Percentiles rank a stretch among this genome's conserved stretches.
phyloP scores from a whole-genome alignment of 2,329 filamentous ascomycete genomes.

The Onygenales sp. region DNA sequence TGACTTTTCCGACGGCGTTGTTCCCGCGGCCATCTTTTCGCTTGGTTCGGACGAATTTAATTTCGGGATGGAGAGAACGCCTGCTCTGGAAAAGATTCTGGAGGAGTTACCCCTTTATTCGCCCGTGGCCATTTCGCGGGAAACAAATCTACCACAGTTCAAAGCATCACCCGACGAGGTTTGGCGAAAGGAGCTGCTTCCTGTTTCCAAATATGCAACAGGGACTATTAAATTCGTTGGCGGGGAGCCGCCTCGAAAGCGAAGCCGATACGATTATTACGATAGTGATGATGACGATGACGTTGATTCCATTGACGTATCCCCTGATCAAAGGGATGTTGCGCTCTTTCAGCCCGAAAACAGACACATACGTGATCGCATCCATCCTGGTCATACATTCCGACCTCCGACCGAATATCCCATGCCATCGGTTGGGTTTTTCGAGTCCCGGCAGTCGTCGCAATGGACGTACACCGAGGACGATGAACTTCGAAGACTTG shows the following conservation, averaged over 20 bases:
- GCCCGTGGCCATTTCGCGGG: slow-evolving; percentile 46
- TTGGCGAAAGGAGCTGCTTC: slow-evolving; percentile 69
- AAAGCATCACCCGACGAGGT: slow-evolving; percentile 57
- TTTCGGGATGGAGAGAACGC: slow-evolving; percentile 65
- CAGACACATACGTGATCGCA: slow-evolving; percentile 76
- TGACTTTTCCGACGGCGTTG: slow-evolving; percentile 32
- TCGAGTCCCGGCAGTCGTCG: slow-evolving; percentile 75
- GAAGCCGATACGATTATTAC: slow-evolving; percentile 68
- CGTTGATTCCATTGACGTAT: slow-evolving; percentile 41
- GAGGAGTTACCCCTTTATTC: slow-evolving; percentile 75
- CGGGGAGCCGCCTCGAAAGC: slow-evolving; percentile 59
- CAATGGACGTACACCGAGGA: slow-evolving; percentile 90
- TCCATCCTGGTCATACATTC: slow-evolving; percentile 88
- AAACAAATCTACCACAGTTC: slow-evolving; percentile 47
- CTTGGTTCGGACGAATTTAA: slow-evolving; percentile 73
- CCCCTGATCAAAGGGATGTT: slow-evolving; percentile 64
- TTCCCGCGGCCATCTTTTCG: slow-evolving; percentile 73
- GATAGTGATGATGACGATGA: slow-evolving; percentile 62
- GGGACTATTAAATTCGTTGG: slow-evolving; percentile 65
- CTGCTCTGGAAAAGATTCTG: slow-evolving; percentile 65
- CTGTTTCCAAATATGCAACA: slow-evolving; percentile 78
- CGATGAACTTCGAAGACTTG: slow-evolving; percentile 73
- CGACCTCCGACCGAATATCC: slow-evolving; percentile 80
- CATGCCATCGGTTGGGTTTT: slow-evolving; percentile 87
- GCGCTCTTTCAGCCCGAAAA: slow-evolving; percentile 85